Base-by-base conservation (phyloP, 2,329 filamentous ascomycete species). In the Pyricularia sp. region DNA sequence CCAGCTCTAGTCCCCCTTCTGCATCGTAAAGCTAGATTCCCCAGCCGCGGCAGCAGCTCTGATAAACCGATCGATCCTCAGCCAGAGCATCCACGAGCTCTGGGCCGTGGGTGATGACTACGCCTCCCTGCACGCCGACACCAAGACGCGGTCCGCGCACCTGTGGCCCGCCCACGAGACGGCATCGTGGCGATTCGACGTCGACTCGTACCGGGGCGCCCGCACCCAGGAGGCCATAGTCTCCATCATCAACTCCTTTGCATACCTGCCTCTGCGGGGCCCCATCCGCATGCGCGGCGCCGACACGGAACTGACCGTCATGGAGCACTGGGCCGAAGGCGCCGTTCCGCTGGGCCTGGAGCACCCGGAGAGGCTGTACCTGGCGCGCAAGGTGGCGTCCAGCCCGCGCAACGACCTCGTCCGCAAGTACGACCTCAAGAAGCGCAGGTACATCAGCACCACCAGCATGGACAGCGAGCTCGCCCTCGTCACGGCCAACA, bases 381-480 rank as follows among this genome's bases (percentile, higher is more conserved):
- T 97, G 30, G 91, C 90, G 12, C 85, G 92, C 9, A 84, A 85
- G 65, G 74, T 97, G 28, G 87, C 81, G 1, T 78, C 78, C 13
- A 88, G 89, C 2, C 84, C 83, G 3, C 83, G 93, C 60, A 84
- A 89, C 64, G 84, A 89, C 63, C 79, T 88, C 5, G 81, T 90
- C 35, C 79, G 84, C 44, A 88, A 83, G 28, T 96, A 93, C 71
- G 92, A 96, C 73, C 81, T 99, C 26, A 99, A 99, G 80, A 96
- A 96, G 76, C 82, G 94, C 31, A 83, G 84, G 53, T 99, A 99
- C 73, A 97, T 99, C 71, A 91, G 89, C 69, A 97, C 93, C 0
- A 99, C 94, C 0, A 94, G 90, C 60, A 97, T 99, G 94, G 94
- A 99, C 73, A 90, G 93, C 0, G 94, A 97, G 74, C 81, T 99